phyloP scores from a whole-genome alignment of 441 rosid genomes.

The Flueggea neowawraea region DNA sequence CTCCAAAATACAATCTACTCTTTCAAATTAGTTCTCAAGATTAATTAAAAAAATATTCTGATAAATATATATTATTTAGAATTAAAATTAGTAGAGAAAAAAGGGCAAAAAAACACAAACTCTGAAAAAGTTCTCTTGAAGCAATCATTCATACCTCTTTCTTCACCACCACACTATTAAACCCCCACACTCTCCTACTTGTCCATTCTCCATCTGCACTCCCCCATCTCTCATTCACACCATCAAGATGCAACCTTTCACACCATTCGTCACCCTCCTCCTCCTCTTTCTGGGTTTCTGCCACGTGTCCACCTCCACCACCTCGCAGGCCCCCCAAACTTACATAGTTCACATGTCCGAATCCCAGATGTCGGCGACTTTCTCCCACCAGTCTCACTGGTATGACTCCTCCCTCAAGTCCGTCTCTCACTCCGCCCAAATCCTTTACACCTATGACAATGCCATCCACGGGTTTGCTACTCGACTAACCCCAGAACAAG shows the following conservation, averaged over 20 bases:
- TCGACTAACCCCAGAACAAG: slow-evolving; percentile 46
- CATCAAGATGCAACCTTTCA: not conserved
- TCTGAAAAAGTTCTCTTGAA: too few species aligned
- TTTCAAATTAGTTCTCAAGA: too few species aligned
- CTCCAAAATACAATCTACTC: too few species aligned
- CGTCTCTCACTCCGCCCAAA: slow-evolving; percentile 47
- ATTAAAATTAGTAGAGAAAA: too few species aligned
- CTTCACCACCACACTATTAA: too few species aligned
- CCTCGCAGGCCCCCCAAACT: slow-evolving; percentile 19
- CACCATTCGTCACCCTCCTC: slow-evolving; percentile 6
- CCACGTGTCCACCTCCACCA: slow-evolving; percentile 21
- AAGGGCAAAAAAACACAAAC: too few species aligned
- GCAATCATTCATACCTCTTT: too few species aligned
- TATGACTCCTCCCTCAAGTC: slow-evolving; percentile 78
- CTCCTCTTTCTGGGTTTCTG: slow-evolving; percentile 29
- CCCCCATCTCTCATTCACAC: too few species aligned
- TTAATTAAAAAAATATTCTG: too few species aligned
- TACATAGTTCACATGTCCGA: slow-evolving; percentile 81
- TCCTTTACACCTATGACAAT: slow-evolving; percentile 65
- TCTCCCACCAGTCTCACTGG: slow-evolving; percentile 68
- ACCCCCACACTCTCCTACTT: too few species aligned
- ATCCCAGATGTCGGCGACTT: slow-evolving; percentile 63
- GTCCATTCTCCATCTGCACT: too few species aligned
- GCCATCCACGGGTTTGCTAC: slow-evolving; percentile 65
- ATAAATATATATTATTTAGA: too few species aligned